Evolutionary conservation across 495 filamentous ascomycete species (phyloP).

Genomic region (Oidiodendron maius): DNA sequence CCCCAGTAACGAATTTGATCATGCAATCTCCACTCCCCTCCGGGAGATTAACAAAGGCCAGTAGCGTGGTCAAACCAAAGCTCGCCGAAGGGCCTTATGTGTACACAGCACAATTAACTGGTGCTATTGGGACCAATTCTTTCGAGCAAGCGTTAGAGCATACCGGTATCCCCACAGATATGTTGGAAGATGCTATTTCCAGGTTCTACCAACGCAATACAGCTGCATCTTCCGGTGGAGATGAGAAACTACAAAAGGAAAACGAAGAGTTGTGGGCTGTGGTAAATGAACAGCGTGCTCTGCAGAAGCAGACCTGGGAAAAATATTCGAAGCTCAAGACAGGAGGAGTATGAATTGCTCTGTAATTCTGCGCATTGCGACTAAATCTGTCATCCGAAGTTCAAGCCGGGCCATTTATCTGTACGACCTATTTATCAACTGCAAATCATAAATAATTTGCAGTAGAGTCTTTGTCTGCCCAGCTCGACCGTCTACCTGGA

Average conservation of each 20-base stretch:
- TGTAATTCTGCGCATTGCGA: too few species aligned
- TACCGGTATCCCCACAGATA: constrained; percentile 18
- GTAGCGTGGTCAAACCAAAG: constrained; percentile 67
- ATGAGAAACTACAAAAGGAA: constrained; percentile 38
- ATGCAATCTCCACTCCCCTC: constrained; percentile 60
- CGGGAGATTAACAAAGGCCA: constrained; percentile 39
- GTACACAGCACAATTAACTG: constrained; percentile 58
- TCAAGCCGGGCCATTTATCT: too few species aligned
- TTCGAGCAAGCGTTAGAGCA: constrained; percentile 7
- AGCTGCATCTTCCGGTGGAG: constrained; percentile 21
- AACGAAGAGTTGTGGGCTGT: constrained; percentile 48
- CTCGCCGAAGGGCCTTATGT: constrained; percentile 60
- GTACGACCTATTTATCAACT: too few species aligned
- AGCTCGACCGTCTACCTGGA: too few species aligned
- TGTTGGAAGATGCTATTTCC: constrained; percentile 32
- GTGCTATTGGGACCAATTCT: constrained; percentile 18
- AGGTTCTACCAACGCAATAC: constrained; percentile 25
- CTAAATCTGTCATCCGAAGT: too few species aligned
- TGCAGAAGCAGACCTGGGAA: constrained; percentile 42
- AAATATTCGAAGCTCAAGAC: constrained; percentile 29
- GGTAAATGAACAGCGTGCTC: constrained; percentile 39
- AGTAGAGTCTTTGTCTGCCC: too few species aligned
- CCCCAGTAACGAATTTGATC: constrained; percentile 71
- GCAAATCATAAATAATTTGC: too few species aligned
- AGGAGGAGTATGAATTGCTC: too few species aligned